Base-by-base conservation (phyloP, 2,329 filamentous ascomycete genomes). In the Fusarium solani-melongenae region DNA sequence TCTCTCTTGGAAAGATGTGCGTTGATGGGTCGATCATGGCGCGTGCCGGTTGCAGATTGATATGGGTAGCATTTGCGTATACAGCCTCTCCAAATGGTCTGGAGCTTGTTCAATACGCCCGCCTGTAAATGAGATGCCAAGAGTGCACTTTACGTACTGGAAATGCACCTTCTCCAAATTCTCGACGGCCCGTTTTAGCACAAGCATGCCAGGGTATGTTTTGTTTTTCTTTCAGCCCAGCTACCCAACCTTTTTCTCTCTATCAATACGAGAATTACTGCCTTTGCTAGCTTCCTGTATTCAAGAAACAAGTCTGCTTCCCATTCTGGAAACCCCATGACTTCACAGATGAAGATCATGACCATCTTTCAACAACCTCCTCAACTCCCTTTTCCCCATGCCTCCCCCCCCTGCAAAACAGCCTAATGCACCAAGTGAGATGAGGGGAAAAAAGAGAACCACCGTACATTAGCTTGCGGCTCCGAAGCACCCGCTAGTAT, bases 401-500 rank as follows among this genome's bases (percentile, higher is more conserved):
- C 69, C 22, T 62, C 11, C 5, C 12, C 5, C 41, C 49, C 62
- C 46, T 44, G 56, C 14, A 38, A 44, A 56, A 70, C 57, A 51
- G 24, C 53, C 62, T 46, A 56, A 55, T 41, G 55, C 56, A 46
- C 36, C 31, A 41, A 58, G 55, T 57, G 29, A 71, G 56, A 74
- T 75, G 70, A 76, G 74, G 70, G 74, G 65, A 64, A 74, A 56
- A 22, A 22, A 56, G 7, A 33, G n/a, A 56, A 24, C 11, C 57
- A 34, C 58, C 51, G 65, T 72, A 60, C 24, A 31, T 51, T 51
- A 51, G 46, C 66, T 67, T 77, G 75, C 75, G 75, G 75, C 65
- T 77, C 75, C 75, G 75, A 73, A 64, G 59, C 46, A 55, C 31
- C 64, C 64, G 67, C 66, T 77, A 64, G 51, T 61, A 55, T 57